Base-by-base conservation (phyloP, 306 rosid species). In the Citrullus colocynthis region DNA sequence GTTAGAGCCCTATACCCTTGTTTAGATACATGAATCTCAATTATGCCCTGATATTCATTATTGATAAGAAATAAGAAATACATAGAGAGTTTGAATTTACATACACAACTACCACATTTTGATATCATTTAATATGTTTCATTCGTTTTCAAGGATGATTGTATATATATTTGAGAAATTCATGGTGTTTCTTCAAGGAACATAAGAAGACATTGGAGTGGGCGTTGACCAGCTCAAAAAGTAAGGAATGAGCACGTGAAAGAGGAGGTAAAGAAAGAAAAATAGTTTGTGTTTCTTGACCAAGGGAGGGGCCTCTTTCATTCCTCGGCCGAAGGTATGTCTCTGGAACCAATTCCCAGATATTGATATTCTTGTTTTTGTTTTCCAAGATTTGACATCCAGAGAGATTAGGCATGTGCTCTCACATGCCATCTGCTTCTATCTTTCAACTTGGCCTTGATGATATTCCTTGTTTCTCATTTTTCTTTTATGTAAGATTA, bases 241-340 rank as follows among this genome's bases (percentile, higher is more conserved):
- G n/a, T 20, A 44, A 44, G 55, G 56, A 69, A 69, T 7, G 37
- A 42, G 57, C 75, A 45, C 56, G 21, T 70, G 76, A 14, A 44
- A 15, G 54, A 44, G 54, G 54, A 48, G 9, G 4, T 48, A 44
- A 14, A 12, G 34, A 21, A 24, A 21, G 52, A 20, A 41, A 65
- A 9, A 17, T 37, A 54, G 54, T 18, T 48, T 65, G 30, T 17
- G 48, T 64, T 37, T 54, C 70, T 79, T 51, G 81, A 67, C 81
- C 18, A 28, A 30, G 36, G 70, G 75, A 67, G 48, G 67, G 37
- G 48, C 49, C 14, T 49, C 65, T 16, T 58, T 42, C 78, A 17
- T 71, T 34, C 52, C 51, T 79, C 65, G 52, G 82, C 64, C 62
- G 24, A 70, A 37, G 72, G 74, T 75, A 79, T 65, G 80, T 74